phyloP scores from a whole-genome alignment of 495 filamentous ascomycete genomes.

The Polyplosphaeria fusca region DNA sequence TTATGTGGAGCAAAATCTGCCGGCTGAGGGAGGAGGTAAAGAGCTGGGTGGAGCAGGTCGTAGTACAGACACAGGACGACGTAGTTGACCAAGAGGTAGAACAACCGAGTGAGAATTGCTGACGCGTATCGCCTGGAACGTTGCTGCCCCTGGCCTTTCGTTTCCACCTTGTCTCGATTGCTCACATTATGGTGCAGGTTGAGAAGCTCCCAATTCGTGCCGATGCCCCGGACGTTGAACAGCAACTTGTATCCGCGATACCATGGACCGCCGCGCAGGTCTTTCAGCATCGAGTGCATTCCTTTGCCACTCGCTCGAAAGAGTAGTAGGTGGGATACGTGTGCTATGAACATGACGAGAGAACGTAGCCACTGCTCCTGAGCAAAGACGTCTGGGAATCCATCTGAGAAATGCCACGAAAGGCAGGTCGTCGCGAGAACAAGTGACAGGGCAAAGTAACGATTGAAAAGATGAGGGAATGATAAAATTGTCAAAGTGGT shows the following conservation, averaged over 20 bases:
- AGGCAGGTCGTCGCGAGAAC: background rate
- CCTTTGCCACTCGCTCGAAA: background rate
- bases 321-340: background rate
- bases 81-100: background rate
- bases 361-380: background rate
- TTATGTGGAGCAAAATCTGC: background rate
- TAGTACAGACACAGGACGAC: background rate
- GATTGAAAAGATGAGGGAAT: background rate
- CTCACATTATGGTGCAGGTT: background rate
- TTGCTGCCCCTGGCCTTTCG: background rate
- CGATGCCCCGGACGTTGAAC: slow-evolving; percentile 3
- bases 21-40: background rate
- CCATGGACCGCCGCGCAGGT: background rate
- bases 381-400: background rate
- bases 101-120: background rate
- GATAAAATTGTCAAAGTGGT: background rate
- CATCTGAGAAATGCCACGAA: background rate
- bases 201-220: slow-evolving; percentile 6
- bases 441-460: background rate
- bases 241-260: slow-evolving; percentile 8
- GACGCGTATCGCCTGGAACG: too few species aligned
- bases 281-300: background rate
- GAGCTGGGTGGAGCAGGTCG: background rate
- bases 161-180: background rate
- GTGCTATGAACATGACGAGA: background rate